Evolutionary conservation across 2,329 filamentous ascomycete species (phyloP).

Genomic region (Exophiala spinifera): DNA sequence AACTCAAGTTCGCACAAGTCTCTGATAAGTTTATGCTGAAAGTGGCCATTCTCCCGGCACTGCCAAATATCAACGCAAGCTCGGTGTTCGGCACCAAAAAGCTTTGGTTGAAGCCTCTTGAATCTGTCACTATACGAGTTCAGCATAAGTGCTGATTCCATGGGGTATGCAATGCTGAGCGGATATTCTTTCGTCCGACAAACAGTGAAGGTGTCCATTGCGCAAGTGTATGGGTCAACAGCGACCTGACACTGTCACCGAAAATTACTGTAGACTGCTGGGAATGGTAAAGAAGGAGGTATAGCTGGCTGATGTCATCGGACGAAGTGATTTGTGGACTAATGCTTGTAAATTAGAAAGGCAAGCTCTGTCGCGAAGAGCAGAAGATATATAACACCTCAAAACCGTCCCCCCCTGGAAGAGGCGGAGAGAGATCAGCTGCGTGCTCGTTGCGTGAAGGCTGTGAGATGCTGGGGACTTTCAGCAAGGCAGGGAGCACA

Average conservation of each 20-base stretch:
- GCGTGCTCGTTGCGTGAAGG: not conserved
- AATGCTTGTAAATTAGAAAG: not conserved
- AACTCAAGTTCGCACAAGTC: not conserved
- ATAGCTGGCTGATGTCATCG: no score
- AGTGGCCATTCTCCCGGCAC: not conserved
- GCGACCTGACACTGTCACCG: no score
- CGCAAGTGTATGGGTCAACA: not conserved
- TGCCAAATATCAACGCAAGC: not conserved
- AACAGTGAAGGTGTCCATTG: not conserved
- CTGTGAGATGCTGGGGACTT: not conserved
- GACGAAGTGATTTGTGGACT: no score
- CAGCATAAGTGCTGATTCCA: not conserved
- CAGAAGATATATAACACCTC: not conserved
- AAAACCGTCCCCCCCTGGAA: no score
- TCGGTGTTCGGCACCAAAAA: not conserved
- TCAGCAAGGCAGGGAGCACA: not conserved
- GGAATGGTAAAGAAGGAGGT: no score
- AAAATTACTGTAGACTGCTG: no score
- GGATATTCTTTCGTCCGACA: not conserved
- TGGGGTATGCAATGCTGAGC: not conserved
- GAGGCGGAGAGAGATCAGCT: not conserved
- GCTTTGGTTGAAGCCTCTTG: not conserved
- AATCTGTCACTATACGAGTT: not conserved
- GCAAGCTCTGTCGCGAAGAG: not conserved
- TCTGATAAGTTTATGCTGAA: not conserved